Evolutionary conservation across 345 rosid species (phyloP), one percentile per base, ranked within the genome.

Genomic region (Brassica nigra): DNA sequence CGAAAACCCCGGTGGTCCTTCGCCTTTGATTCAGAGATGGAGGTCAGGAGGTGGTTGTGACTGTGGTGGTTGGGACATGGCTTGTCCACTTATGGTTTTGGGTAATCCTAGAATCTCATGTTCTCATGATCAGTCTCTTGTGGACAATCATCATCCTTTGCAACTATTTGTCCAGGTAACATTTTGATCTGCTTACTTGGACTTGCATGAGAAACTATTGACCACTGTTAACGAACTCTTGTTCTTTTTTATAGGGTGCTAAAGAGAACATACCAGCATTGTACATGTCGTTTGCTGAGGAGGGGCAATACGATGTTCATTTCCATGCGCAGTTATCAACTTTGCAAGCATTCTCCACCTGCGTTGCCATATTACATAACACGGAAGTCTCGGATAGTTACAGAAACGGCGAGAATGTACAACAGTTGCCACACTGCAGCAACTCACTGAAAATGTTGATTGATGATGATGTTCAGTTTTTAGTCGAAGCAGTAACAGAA

Each of bases 21-120:
- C 89, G 5, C 86, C 97, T 14, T 82, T 96, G 84, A 90, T 91
- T 30, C 87, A 92, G 71, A 85, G 99, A 81, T 96, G 97, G 97
- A 93, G 97, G 66, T 73, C 80, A 3, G 97, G 99, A 2, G 99
- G 99, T 76, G 91, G 95, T 44, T 96, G 99, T 79, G 99, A 96
- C 68, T 96, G 99, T 74, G 98, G 99, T 78, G 99, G 98, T 80
- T 96, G 99, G 99, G 99, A 96, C 81, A 93, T 93, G 98, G 95
- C 84, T 33, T 96, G 99, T 68, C 93, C 98, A 28, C 95, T 96
- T 39, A 79, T 85, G 20, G 89, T 92, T 74, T 47, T 96, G n/a
- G 92, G 89, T 70, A 88, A 87, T 81, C 86, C 97, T 33, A 62
- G 72, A 69, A 81, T 80, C 70, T 84, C 73, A 36, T 80, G 81